Base-by-base conservation (phyloP, 805 yeast genomes). In the Suhomyces xylopsoci region DNA sequence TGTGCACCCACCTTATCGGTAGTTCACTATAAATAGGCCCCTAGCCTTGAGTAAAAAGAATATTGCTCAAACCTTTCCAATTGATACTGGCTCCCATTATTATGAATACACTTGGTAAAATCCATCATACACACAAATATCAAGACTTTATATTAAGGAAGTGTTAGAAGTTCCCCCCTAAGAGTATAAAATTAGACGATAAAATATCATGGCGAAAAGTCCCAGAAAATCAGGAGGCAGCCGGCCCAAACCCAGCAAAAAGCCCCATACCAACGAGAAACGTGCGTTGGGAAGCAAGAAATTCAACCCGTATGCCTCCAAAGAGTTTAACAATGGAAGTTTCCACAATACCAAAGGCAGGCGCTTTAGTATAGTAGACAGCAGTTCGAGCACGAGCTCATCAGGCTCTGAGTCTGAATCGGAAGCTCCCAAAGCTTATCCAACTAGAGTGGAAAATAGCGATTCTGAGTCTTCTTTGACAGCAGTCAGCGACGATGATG, bases 391-490 rank as follows among this genome's bases (percentile, higher is more conserved):
- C 43, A 9, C 36, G 36, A 32, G 15, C 17, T 32, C 17, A 4
- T 38, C 71, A 10, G 54, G 63, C 9, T 66, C 72, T 10, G 69
- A 64, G 25, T 64, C 70, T n/a, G 71, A 66, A 34, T 55, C 65
- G n/a, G 42, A 10, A 17, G 42, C 42, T 8, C 22, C 60, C 3
- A 48, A 49, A 36, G 24, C 51, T 49, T 24, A 45, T 55, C 64
- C 22, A 7, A 24, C 10, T 19, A 19, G 20, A 17, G 19, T 32
- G 28, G 41, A 30, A 17, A 59, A 48, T 28, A 57, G 62, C 25
- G 74, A 71, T 45, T 68, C 75, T 1, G 79, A 74, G 47, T 68
- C 74, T 14, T 73, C 78, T 0, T 60, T 75, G 30, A 75, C 78
- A 0, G 78, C 76, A 2, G 74, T 74, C 7, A 64, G 68, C 6